A percentile compares a stretch with the other conserved stretches of the same genome.
phyloP scores from a whole-genome alignment of 768 basidiomycete species.

The Tulasnella sp. region DNA sequence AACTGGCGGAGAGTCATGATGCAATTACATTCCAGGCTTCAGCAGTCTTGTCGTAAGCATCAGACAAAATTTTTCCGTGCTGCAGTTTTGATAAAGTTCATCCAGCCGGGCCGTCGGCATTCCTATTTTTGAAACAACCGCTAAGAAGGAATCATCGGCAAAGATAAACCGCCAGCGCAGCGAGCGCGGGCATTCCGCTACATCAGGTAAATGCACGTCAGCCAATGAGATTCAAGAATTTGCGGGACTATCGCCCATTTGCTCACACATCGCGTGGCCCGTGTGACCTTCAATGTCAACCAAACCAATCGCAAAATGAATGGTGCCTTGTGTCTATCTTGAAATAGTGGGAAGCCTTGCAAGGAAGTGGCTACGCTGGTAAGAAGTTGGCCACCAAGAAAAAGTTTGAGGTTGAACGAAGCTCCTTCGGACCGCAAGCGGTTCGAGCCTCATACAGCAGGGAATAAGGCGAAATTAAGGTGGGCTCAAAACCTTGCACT shows the following conservation, averaged over 20 bases:
- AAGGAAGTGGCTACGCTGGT: no score
- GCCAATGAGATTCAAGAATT: background rate
- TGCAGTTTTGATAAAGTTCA: background rate
- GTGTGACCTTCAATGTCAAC: background rate
- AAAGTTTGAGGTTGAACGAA: no score
- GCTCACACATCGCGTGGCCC: background rate
- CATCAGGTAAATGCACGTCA: background rate
- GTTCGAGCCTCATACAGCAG: no score
- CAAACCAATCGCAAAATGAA: no score
- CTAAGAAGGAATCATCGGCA: background rate
- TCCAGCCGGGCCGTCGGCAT: background rate
- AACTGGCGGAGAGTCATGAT: background rate
- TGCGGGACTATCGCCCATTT: background rate
- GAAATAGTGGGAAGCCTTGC: no score
- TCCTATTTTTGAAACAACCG: background rate
- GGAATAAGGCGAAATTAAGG: no score
- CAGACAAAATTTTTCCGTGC: slow-evolving; percentile 38
- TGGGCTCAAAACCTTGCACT: no score
- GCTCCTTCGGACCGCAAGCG: no score
- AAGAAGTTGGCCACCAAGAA: no score
- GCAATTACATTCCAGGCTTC: slow-evolving; percentile 46
- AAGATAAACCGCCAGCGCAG: background rate
- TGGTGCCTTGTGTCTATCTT: no score
- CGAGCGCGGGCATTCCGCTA: background rate
- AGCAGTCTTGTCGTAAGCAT: slow-evolving; percentile 52